Evolutionary conservation across 2,329 filamentous ascomycete genomes (phyloP).

Genomic region (Aspergillus niger): DNA sequence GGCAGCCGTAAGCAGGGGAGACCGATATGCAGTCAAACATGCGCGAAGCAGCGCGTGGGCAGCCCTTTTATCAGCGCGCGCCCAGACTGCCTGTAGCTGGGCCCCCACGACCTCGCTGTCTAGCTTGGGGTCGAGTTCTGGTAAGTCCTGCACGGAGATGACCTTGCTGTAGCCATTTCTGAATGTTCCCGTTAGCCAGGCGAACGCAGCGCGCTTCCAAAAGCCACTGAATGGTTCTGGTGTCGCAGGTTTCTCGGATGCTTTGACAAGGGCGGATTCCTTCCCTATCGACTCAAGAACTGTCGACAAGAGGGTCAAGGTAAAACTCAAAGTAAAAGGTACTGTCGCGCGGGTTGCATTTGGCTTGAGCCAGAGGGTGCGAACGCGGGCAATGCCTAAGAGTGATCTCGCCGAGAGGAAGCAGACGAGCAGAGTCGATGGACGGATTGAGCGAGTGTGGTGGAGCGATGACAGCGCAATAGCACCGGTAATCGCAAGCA

Average conservation of each 20-base stretch:
- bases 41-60: not conserved
- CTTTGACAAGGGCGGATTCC: slow-evolving; percentile 28
- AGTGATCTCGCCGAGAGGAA: slow-evolving; percentile 47
- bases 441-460: slow-evolving; percentile 22
- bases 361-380: slow-evolving; percentile 39
- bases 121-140: slow-evolving; percentile 32
- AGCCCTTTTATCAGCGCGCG: not conserved
- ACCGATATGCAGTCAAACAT: slow-evolving; percentile 3
- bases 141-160: slow-evolving; percentile 45
- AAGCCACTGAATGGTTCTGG: slow-evolving; percentile 51
- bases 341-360: no score
- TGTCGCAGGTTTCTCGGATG: slow-evolving; percentile 24
- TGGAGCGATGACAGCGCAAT: slow-evolving; percentile 27
- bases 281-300: slow-evolving; percentile 44
- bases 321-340: slow-evolving; percentile 35
- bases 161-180: slow-evolving; percentile 43
- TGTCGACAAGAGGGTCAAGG: slow-evolving; percentile 22
- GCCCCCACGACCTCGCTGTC: not conserved
- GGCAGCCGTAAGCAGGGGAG: slow-evolving; percentile 14
- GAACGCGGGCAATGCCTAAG: slow-evolving; percentile 45
- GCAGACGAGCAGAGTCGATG: slow-evolving; percentile 33
- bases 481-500: slow-evolving; percentile 1
- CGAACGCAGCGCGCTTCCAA: slow-evolving; percentile 49
- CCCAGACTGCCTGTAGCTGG: slow-evolving; percentile 2
- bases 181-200: slow-evolving; percentile 44